Evolutionary conservation across 306 rosid genomes (phyloP).

Genomic region (Astragalus glycyphyllos): DNA sequence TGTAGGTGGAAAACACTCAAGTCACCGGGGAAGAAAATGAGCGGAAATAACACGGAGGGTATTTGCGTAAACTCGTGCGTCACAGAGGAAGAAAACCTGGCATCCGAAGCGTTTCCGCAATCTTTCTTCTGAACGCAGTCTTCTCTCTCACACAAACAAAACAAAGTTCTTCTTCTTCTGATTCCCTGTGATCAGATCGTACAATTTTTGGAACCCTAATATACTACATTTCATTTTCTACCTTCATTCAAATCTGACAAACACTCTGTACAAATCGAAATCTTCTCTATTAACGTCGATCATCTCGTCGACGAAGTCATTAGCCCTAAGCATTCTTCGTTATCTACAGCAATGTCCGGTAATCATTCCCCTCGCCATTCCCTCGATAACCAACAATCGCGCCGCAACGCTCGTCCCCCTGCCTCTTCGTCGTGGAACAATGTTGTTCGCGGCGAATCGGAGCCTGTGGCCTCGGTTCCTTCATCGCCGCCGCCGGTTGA

Average conservation of each 20-base stretch:
- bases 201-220: conserved; percentile 61
- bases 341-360: conserved; percentile 52
- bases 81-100: conserved; percentile 35
- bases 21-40: neutral
- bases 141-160: conserved; percentile 37
- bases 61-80: conserved; percentile 7
- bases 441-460: conserved; percentile 68
- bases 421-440: conserved; percentile 63
- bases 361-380: conserved; percentile 54
- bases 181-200: conserved; percentile 68
- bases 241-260: conserved; percentile 25
- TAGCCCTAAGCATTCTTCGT: conserved; percentile 48
- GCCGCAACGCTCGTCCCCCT: conserved; percentile 43
- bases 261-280: neutral
- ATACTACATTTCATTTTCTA: conserved; percentile 33
- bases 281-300: conserved; percentile 47
- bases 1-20: too few species aligned
- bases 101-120: conserved; percentile 39
- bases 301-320: conserved; percentile 49
- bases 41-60: conserved; percentile 28
- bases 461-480: conserved; percentile 47
- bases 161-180: conserved; percentile 18
- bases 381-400: conserved; percentile 53
- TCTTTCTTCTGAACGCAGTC: conserved; percentile 39
- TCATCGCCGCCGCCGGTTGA: conserved; percentile 50